Base-by-base conservation (phyloP, 2,329 filamentous ascomycete species). In the Talaromyces sp. region DNA sequence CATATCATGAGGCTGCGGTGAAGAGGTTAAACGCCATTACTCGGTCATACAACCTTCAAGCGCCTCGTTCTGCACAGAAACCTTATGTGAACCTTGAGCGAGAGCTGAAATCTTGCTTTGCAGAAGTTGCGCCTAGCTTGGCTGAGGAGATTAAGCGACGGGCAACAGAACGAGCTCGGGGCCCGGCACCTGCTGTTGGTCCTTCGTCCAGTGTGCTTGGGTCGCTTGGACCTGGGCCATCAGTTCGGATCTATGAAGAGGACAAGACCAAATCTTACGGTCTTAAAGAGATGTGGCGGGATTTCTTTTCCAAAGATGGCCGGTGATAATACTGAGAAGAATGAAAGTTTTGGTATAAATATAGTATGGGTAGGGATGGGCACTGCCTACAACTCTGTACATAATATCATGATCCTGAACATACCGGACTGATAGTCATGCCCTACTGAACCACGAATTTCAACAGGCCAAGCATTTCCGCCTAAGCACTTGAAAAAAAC, bases 31-130 rank as follows among this genome's bases (percentile, higher is more conserved):
- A 97, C 72, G 73, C 76, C 27, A 80, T 95, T 44, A 88, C 91
- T 7, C 84, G 94, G 22, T 89, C 89, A 13, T 99, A 99, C 77
- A 97, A 97, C 65, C 83, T 97, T 3, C 93, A 96, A 86, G 93
- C 94, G 0, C 94, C 94, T 0, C 87, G 91, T 49, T 80, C 96
- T 1, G 92, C 93, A 2, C 95, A 94, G 74, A 96, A 96, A 71
- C 90, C 93, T 0, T 97, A 97, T 71, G 91, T 91, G 67, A 86
- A 81, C 2, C 83, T 97, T 7, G 84, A 91, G 40, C 85, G 93
- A 44, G 94, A 99, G 73, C 80, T 97, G 14, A 81, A 80, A 27
- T 80, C 83, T 2, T 97, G 92, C 69, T 97, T 86, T 67, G 88
- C 91, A 0, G 92, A 96, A 55, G 87, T 96, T 1, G 93, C 93